Conservation (phyloP, 148 eudicot genomes). For the Cornus florida region DNA sequence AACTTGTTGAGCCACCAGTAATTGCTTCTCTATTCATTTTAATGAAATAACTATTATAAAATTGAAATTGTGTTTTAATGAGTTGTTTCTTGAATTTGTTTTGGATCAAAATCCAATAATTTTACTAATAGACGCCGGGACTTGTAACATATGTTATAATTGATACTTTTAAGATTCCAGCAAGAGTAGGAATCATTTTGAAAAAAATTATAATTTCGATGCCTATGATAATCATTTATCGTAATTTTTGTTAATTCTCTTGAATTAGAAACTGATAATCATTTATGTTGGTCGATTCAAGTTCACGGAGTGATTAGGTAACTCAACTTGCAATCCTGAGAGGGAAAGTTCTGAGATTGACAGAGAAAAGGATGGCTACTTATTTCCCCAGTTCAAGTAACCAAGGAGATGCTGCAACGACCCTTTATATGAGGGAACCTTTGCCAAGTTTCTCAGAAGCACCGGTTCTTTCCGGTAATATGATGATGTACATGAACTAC, state of each 20-base stretch:
- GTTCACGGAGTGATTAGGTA: neutral
- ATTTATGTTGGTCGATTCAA: neutral
- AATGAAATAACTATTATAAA: too few species aligned
- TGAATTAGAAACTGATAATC: conserved; percentile 3
- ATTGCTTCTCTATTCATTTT: neutral
- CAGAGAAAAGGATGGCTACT: conserved; percentile 33
- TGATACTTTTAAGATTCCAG: neutral
- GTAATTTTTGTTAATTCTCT: neutral
- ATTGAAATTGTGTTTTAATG: neutral
- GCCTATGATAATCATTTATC: neutral
- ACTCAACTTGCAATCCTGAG: neutral
- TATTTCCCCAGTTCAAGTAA: conserved; percentile 36
- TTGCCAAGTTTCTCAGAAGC: conserved; percentile 32
- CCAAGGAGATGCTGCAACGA: conserved; percentile 32
- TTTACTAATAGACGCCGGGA: neutral
- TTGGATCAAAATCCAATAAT: neutral
- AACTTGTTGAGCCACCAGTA: neutral
- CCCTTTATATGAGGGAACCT: conserved; percentile 29
- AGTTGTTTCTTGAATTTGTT: neutral
- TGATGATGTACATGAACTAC: conserved; percentile 50
- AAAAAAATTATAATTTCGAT: neutral
- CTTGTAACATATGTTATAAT: neutral
- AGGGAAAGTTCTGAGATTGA: neutral
- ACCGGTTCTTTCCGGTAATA: conserved; percentile 25
- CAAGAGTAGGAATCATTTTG: neutral